Evolutionary conservation across 2,329 filamentous ascomycete species (phyloP).

Genomic region (Microcyclosporella mali): DNA sequence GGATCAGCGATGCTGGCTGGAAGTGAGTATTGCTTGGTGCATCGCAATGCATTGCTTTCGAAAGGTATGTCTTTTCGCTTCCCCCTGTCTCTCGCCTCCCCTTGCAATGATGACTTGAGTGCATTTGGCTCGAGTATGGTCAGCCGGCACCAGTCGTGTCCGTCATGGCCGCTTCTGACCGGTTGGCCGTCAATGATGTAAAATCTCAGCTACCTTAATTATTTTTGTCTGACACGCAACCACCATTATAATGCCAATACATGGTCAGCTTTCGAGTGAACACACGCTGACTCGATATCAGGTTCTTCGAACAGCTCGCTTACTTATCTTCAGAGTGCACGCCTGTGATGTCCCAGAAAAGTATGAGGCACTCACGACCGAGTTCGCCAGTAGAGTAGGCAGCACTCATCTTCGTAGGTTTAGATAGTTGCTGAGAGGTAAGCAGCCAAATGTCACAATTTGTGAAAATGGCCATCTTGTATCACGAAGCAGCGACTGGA

Average conservation of each 20-base stretch:
- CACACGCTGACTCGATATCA: slow-evolving; percentile 17
- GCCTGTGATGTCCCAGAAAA: slow-evolving; percentile 91
- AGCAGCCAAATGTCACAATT: slow-evolving; percentile 74
- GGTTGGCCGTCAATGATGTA: slow-evolving; percentile 87
- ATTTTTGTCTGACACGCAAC: slow-evolving; percentile 70
- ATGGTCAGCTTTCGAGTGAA: not conserved
- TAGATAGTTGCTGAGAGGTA: slow-evolving; percentile 37
- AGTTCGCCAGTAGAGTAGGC: slow-evolving; percentile 83
- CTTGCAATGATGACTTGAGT: slow-evolving; percentile 96
- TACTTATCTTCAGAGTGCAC: slow-evolving; percentile 64
- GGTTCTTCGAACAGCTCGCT: slow-evolving; percentile 12
- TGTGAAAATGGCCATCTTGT: slow-evolving; percentile 92
- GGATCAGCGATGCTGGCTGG: slow-evolving; percentile 87
- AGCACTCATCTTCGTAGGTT: slow-evolving; percentile 27
- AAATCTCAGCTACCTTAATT: slow-evolving; percentile 97
- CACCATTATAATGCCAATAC: slow-evolving; percentile 1
- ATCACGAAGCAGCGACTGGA: slow-evolving; percentile 93
- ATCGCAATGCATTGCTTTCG: not conserved
- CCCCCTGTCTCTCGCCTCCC: slow-evolving; percentile 11
- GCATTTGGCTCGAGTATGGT: slow-evolving; percentile 99
- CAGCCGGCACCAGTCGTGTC: slow-evolving; percentile 53
- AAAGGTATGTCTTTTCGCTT: slow-evolving; percentile 32
- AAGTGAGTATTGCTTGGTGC: slow-evolving; percentile 58
- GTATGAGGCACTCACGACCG: slow-evolving; percentile 70
- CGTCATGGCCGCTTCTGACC: slow-evolving; percentile 61